These are phyloP conservation scores for Chaetomium tenue DNA, from an alignment of 495 filamentous ascomycete species.

Conservation along the genomic window DNA sequence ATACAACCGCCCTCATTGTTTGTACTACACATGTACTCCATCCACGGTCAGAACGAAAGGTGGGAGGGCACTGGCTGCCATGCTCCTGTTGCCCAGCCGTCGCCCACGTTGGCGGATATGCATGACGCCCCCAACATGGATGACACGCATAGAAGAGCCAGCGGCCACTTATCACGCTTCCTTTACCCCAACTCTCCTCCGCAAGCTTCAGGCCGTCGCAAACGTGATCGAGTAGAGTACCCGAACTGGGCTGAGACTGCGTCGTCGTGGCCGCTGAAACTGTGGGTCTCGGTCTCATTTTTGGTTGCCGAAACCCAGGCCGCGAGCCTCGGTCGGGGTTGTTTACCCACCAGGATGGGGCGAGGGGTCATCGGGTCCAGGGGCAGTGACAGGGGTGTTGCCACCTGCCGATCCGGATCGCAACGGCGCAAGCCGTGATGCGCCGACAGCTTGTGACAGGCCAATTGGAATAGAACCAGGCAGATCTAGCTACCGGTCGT, in stretches of 20 bases:
- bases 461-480: neutral
- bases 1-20: neutral
- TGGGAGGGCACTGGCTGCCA: neutral
- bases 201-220: neutral
- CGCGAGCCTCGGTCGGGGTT: conserved; percentile 5
- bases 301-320: neutral
- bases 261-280: neutral
- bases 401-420: conserved; percentile 2
- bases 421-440: neutral
- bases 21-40: no score
- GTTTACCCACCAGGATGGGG: conserved; percentile 2
- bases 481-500: conserved; percentile 5
- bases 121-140: neutral
- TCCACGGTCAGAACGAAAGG: neutral
- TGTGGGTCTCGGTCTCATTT: conserved; percentile 3
- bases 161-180: neutral
- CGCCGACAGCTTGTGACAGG: neutral
- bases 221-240: neutral
- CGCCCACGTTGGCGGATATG: neutral
- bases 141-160: neutral
- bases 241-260: neutral
- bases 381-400: neutral
- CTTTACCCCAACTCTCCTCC: neutral
- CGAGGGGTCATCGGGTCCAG: neutral
- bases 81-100: neutral